Conservation (phyloP, 345 rosid genomes). For the Populus tremula region DNA sequence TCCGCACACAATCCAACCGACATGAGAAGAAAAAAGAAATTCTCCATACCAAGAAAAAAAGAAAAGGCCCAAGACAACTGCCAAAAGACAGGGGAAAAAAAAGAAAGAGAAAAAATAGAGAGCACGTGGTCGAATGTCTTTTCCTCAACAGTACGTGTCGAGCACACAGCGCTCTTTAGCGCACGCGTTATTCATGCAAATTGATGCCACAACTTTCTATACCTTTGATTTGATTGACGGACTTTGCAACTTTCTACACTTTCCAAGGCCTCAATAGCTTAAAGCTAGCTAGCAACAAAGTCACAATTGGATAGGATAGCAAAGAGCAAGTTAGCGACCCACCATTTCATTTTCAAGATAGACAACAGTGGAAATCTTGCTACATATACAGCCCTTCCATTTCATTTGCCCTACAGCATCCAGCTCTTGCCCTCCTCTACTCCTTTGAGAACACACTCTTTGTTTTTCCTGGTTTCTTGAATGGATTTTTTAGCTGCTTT, state of each 20-base stretch:
- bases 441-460: neutral
- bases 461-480: neutral
- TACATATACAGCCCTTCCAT: too few relatives aligned
- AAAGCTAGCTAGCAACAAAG: too few relatives aligned
- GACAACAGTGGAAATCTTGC: too few relatives aligned
- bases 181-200: constrained; percentile 6
- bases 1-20: too few relatives aligned
- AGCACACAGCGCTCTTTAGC: neutral
- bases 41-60: neutral
- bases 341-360: too few relatives aligned
- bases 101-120: neutral
- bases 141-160: neutral
- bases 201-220: neutral
- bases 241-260: neutral
- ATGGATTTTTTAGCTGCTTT: constrained; percentile 15
- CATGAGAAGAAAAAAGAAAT: too few relatives aligned
- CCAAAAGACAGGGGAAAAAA: neutral
- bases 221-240: neutral
- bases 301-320: too few relatives aligned
- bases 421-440: neutral
- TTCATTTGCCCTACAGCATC: too few relatives aligned
- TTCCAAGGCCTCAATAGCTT: neutral
- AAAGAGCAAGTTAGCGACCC: too few relatives aligned
- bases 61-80: neutral
- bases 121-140: neutral